Evolutionary conservation across 352 stramenopile species (phyloP).

Genomic region (Phytophthora pinifolia): DNA sequence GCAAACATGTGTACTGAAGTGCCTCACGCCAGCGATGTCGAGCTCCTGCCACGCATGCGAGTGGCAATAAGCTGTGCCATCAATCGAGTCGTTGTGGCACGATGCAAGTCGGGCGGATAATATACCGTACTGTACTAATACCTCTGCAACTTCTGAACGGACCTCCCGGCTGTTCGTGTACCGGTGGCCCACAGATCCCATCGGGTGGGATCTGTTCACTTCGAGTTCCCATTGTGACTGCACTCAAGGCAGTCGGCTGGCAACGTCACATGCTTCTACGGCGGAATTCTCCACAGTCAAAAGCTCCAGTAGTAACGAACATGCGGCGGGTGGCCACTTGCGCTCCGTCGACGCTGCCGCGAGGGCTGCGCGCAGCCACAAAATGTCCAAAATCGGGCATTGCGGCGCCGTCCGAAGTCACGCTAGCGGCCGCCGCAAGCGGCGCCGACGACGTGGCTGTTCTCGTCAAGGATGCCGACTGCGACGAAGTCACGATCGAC

Average conservation of each 20-base stretch:
- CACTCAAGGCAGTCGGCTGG: constrained; percentile 10
- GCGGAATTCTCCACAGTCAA: constrained; percentile 12
- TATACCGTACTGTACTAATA: no score
- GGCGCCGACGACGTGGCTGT: constrained; percentile 26
- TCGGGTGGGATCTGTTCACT: constrained; percentile 12
- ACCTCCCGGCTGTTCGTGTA: constrained; percentile 7
- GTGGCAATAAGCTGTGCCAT: no score
- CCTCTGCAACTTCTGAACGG: no score
- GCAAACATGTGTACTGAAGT: no score
- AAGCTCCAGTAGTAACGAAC: constrained; percentile 6
- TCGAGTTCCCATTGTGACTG: constrained; percentile 29
- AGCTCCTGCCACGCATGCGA: no score
- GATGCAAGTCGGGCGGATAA: no score
- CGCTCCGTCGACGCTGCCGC: constrained; percentile 2
- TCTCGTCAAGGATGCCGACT: constrained; percentile 27
- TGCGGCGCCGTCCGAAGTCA: constrained; percentile 20
- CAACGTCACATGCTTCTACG: constrained; percentile 7
- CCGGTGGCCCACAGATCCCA: no score
- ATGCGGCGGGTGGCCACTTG: constrained; percentile 10
- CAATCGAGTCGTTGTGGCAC: no score
- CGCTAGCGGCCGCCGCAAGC: constrained; percentile 21
- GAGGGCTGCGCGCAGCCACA: constrained; percentile 10
- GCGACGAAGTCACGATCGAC: constrained; percentile 27
- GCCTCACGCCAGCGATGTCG: no score
- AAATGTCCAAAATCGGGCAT: constrained; percentile 30